phyloP scores from a whole-genome alignment of 768 basidiomycete genomes.

The Termitomyces titanicus region DNA sequence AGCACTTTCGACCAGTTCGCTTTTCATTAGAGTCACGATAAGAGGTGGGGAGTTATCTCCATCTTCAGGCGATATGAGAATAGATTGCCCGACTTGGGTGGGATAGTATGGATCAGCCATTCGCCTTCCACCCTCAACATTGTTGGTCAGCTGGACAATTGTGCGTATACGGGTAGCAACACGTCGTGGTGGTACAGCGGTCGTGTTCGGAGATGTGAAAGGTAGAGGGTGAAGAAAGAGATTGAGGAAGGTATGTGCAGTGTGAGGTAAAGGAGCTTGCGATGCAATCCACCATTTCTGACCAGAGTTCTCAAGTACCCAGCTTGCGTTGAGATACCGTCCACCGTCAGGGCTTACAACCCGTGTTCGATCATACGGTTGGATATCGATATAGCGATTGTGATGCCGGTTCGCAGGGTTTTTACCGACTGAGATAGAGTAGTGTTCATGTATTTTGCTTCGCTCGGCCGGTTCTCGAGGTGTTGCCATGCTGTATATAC shows the following conservation, averaged over 20 bases:
- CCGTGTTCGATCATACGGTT: slow-evolving; percentile 81
- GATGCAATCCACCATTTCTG: slow-evolving; percentile 83
- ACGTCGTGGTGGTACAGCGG: slow-evolving; percentile 13
- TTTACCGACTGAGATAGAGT: slow-evolving; percentile 52
- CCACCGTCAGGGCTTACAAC: slow-evolving; percentile 39
- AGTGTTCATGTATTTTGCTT: slow-evolving; percentile 32
- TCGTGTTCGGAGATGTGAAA: slow-evolving; percentile 16
- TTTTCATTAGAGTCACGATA: slow-evolving; percentile 53
- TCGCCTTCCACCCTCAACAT: slow-evolving; percentile 61
- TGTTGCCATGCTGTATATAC: neutral
- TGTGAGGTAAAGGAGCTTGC: slow-evolving; percentile 72
- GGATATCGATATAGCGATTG: slow-evolving; percentile 74
- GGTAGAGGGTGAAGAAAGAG: slow-evolving; percentile 52
- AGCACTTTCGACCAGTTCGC: slow-evolving; percentile 46
- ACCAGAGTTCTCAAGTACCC: slow-evolving; percentile 74
- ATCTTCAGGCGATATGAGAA: slow-evolving; percentile 42
- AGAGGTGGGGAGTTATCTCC: slow-evolving; percentile 40
- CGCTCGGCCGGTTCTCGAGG: neutral
- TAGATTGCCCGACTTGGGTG: slow-evolving; percentile 46
- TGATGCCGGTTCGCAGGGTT: slow-evolving; percentile 36
- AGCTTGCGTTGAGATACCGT: slow-evolving; percentile 80
- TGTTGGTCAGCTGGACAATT: slow-evolving; percentile 77
- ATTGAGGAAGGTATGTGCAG: slow-evolving; percentile 75
- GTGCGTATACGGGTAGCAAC: slow-evolving; percentile 52
- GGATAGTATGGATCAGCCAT: slow-evolving; percentile 85